Percentiles rank a stretch among this genome's conserved stretches.
Evolutionary conservation across 2,329 filamentous ascomycete genomes (phyloP).

Genomic region (Zopfia rhizophila): DNA sequence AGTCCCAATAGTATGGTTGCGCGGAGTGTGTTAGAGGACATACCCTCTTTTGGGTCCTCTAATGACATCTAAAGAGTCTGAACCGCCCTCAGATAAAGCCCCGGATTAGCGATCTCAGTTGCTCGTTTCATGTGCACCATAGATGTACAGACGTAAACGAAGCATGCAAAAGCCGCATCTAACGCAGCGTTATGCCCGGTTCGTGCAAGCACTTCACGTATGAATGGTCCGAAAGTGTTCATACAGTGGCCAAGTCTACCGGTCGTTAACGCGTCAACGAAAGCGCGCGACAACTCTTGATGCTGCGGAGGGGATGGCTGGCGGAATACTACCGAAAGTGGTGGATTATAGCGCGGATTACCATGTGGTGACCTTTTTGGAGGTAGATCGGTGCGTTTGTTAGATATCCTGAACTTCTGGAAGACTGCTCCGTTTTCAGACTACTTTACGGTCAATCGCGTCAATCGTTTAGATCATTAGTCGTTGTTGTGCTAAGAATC

Average conservation of each 20-base stretch:
- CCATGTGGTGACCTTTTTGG: conserved; percentile 19
- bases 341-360: conserved; percentile 14
- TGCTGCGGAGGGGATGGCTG: conserved; percentile 39
- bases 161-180: conserved; percentile 43
- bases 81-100: conserved; percentile 43
- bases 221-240: conserved; percentile 45
- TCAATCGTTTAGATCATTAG: conserved; percentile 26
- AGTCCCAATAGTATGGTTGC: conserved; percentile 44
- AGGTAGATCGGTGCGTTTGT: conserved; percentile 7
- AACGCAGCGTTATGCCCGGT: conserved; percentile 45
- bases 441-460: conserved; percentile 37
- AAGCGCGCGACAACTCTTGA: conserved; percentile 38
- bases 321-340: conserved; percentile 26
- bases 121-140: conserved; percentile 35
- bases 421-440: conserved; percentile 38
- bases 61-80: conserved; percentile 40
- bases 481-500: conserved; percentile 14
- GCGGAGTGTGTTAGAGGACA: conserved; percentile 47
- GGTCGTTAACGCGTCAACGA: conserved; percentile 36
- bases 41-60: conserved; percentile 38
- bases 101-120: conserved; percentile 36
- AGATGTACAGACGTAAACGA: conserved; percentile 40
- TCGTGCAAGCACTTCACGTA: conserved; percentile 39
- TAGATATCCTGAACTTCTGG: conserved; percentile 41
- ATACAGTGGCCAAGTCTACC: conserved; percentile 43